Base-by-base conservation (phyloP, 2,329 filamentous ascomycete genomes). In the Fusarium secorum region DNA sequence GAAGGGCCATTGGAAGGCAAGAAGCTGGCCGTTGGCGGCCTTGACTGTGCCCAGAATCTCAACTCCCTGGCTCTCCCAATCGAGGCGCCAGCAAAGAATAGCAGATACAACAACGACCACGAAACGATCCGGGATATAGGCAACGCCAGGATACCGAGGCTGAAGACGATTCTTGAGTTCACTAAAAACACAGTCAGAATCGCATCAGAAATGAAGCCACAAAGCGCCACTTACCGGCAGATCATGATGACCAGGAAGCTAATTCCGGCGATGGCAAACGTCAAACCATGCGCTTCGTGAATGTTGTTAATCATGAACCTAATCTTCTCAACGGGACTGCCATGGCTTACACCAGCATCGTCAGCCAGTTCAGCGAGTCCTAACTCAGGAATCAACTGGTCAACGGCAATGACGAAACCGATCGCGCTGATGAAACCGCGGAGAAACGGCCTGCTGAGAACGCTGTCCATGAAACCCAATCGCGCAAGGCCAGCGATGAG, bases 381-480 rank as follows among this genome's bases (percentile, higher is more conserved):
- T 75, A 97, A 87, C 80, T 98, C 94, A 0, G 95, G 95, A 57
- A 98, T 93, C 46, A 97, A 84, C 81, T 99, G 96, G 79, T 98
- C 96, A 38, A 98, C 93, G 41, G 97, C 90, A 78, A 99, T 98
- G 71, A 98, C 95, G 60, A 98, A 93, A 52, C 96, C 96, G 78
- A 99, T 97, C 54, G 96, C 96, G 62, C 93, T 97, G 81, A 99
- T 98, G 82, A 99, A 99, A 2, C 96, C 96, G 65, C 96, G 87
- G 60, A 98, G 82, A 75, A 99, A 98, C 2, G 96, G 96, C 36
- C 94, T 88, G 74, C 95, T 98, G 38, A 99, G 86, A 15, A 99
- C 95, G 76, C 94, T 97, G 78, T 99, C 96, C 67, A 99, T 81
- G 76, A 98, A 99, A 1, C 96, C 96, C 7, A 99, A 84, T 18